Percentiles rank a stretch among this genome's conserved stretches.
Evolutionary conservation across 1,139 yeast species (phyloP).

Genomic region (Taiozyma sp.): DNA sequence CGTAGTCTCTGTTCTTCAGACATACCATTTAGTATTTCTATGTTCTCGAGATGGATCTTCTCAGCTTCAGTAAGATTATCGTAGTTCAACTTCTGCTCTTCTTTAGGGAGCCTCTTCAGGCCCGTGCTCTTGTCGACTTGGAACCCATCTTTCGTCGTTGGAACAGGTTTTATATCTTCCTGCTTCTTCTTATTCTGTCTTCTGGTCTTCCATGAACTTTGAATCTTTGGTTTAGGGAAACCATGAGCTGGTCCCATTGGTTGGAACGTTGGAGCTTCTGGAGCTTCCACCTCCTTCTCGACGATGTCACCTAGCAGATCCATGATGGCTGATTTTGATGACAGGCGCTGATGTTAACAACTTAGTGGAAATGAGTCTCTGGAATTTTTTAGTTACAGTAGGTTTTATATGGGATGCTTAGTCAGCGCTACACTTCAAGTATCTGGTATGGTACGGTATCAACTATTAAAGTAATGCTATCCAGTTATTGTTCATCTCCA

Average conservation of each 20-base stretch:
- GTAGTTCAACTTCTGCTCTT: slow-evolving; percentile 15
- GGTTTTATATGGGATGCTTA: not conserved
- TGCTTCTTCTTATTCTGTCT: slow-evolving; percentile 27
- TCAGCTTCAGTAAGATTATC: slow-evolving; percentile 50
- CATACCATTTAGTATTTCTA: slow-evolving; percentile 58
- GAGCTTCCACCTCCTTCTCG: slow-evolving; percentile 48
- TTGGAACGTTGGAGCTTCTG: slow-evolving; percentile 25
- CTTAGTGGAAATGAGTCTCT: not conserved
- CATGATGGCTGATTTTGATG: slow-evolving; percentile 33
- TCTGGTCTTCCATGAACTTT: slow-evolving; percentile 32
- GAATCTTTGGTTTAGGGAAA: slow-evolving; percentile 16
- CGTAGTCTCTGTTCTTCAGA: slow-evolving; percentile 55
- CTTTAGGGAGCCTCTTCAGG: slow-evolving; percentile 17
- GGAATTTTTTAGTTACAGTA: not conserved
- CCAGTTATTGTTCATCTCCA: slow-evolving; percentile 16
- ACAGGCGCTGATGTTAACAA: not conserved
- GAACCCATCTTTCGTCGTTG: slow-evolving; percentile 10
- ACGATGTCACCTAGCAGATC: slow-evolving; percentile 73
- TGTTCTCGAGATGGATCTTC: slow-evolving; percentile 71
- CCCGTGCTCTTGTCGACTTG: slow-evolving; percentile 18
- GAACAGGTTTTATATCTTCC: slow-evolving; percentile 5
- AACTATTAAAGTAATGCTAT: not conserved
- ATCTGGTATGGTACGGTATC: not conserved
- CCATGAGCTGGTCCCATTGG: slow-evolving; percentile 7
- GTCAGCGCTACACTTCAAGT: slow-evolving; percentile 1